Evolutionary conservation across 768 basidiomycete genomes (phyloP).

Genomic region (Naganishia vishniacii): DNA sequence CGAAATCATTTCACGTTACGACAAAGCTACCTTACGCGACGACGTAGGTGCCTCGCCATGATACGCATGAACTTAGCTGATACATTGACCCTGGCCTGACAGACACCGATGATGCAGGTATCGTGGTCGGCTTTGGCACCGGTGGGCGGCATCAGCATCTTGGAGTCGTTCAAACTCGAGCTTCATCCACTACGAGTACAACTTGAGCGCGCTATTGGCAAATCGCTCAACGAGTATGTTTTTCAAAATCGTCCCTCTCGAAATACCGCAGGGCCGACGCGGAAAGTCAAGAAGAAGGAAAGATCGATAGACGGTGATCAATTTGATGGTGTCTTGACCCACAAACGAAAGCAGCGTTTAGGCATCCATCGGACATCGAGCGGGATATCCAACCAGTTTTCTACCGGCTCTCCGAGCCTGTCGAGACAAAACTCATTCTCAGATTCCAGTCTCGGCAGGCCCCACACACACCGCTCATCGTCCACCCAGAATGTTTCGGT

Average conservation of each 20-base stretch:
- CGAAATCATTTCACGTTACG: constrained; percentile 76
- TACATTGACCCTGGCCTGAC: not conserved
- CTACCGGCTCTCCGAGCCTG: not conserved
- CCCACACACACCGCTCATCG: not conserved
- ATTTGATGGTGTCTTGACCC: not conserved
- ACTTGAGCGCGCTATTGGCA: constrained; percentile 75
- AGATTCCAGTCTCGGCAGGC: not conserved
- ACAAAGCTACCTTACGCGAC: constrained; percentile 63
- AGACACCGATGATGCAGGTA: constrained; percentile 61
- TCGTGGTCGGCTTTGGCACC: constrained; percentile 80
- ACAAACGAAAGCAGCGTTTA: constrained; percentile 8
- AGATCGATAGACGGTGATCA: constrained; percentile 7
- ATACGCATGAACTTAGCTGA: not conserved
- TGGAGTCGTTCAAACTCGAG: constrained; percentile 71
- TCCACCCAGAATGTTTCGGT: not conserved
- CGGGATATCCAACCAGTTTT: constrained; percentile 4
- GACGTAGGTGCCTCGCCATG: constrained; percentile 10
- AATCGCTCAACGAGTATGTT: constrained; percentile 78
- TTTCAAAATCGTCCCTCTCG: constrained; percentile 55
- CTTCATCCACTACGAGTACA: constrained; percentile 82
- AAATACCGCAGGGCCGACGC: constrained; percentile 29
- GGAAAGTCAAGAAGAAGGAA: constrained; percentile 22
- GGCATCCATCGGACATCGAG: constrained; percentile 3
- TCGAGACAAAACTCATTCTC: constrained; percentile 10
- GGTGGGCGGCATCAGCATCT: constrained; percentile 87